A percentile compares a stretch with the other conserved stretches of the same genome.
Conservation (phyloP, 208 protist species). For the Leishmania tropica region DNA sequence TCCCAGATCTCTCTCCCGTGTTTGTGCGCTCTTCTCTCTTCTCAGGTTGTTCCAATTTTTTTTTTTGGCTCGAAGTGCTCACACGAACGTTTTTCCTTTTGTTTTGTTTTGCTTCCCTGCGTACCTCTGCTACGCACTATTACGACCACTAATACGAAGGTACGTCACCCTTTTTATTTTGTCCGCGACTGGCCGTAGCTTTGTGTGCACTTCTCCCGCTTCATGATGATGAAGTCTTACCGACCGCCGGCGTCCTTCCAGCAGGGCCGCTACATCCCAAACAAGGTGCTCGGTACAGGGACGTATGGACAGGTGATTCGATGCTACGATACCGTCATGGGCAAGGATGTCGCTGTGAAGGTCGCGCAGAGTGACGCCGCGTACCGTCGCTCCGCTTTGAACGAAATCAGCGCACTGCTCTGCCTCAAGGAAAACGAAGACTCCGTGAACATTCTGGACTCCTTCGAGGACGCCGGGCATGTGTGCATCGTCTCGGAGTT, state of each 20-base stretch:
- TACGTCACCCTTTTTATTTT: background rate
- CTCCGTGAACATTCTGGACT: slow-evolving; percentile 59
- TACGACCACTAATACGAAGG: background rate
- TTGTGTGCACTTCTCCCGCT: background rate
- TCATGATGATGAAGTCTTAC: slow-evolving; percentile 54
- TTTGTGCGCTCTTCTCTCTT: background rate
- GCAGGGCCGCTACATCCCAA: slow-evolving; percentile 65
- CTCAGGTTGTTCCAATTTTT: background rate
- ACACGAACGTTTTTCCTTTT: background rate
- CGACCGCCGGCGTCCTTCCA: slow-evolving; percentile 44
- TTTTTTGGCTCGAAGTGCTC: background rate
- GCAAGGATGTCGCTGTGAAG: slow-evolving; percentile 84
- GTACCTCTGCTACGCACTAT: background rate
- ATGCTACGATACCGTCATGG: slow-evolving; percentile 85
- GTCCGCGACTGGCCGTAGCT: background rate
- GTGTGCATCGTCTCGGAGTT: slow-evolving; percentile 89
- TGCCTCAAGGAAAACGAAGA: slow-evolving; percentile 50
- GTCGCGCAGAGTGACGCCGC: slow-evolving; percentile 75
- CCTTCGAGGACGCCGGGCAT: slow-evolving; percentile 78
- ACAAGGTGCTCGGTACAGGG: slow-evolving; percentile 85
- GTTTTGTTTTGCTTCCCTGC: background rate
- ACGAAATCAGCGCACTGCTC: slow-evolving; percentile 73
- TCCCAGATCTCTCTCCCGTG: background rate
- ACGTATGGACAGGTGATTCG: slow-evolving; percentile 92
- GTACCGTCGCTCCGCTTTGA: slow-evolving; percentile 84